Percentiles rank a stretch among this genome's conserved stretches.
Evolutionary conservation across 441 rosid species (phyloP).

Genomic region (Codiaeum variegatum): DNA sequence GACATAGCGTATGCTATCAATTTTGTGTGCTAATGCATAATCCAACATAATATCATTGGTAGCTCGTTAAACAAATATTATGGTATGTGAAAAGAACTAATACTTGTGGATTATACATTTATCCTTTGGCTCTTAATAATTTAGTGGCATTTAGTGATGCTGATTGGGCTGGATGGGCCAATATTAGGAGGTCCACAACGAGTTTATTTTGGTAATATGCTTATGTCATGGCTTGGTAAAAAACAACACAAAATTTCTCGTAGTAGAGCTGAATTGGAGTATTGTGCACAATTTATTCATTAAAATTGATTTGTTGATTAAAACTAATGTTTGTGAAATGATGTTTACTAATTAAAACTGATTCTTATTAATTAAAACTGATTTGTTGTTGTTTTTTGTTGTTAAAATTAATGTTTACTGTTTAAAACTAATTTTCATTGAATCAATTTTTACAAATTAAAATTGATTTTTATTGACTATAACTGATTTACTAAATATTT

Average conservation of each 20-base stretch:
- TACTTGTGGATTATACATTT: background rate
- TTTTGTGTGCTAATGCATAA: background rate
- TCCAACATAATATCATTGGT: background rate
- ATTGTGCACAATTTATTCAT: no score
- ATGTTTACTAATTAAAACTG: no score
- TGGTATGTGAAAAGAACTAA: background rate
- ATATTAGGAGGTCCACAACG: background rate
- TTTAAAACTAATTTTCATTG: no score
- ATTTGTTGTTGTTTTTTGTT: no score
- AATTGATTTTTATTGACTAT: no score
- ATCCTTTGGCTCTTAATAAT: background rate
- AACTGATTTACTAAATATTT: no score
- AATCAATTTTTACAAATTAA: no score
- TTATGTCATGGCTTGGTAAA: background rate
- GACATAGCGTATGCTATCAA: background rate
- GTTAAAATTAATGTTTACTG: no score
- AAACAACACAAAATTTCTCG: background rate
- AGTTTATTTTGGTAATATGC: background rate
- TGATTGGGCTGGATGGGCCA: background rate
- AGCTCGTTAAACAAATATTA: background rate
- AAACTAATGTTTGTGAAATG: no score
- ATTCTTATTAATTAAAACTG: no score
- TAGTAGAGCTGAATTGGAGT: no score
- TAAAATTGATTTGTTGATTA: no score
- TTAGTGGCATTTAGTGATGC: background rate